Evolutionary conservation across 768 basidiomycete genomes (phyloP), one percentile per base, ranked within the genome.

Genomic region (Fomitopsis pulvina): DNA sequence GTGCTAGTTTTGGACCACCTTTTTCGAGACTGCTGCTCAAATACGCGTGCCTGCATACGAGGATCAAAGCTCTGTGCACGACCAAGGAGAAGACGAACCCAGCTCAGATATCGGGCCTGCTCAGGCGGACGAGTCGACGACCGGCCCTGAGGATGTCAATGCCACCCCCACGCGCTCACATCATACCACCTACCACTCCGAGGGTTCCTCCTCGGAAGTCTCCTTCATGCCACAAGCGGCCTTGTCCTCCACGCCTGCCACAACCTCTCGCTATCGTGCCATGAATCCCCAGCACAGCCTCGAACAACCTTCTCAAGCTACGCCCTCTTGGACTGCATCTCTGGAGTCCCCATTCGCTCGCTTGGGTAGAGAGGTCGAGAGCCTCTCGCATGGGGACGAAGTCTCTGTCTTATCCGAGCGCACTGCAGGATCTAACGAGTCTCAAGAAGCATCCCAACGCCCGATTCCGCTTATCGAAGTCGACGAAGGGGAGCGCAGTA

Each of bases 1-100:
- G 34, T 14, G 18, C 10, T 59, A 95, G 94, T 97, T 97, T 65
- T 98, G 95, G 94, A 85, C 85, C 3, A 86, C 89, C 0, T 98
- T 99, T 74, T 97, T 93, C 62, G 93, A 97, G 61, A 81, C 87
- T 52, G 92, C 93, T 8, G 94, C 95, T 3, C 85, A 91, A 58
- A 85, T 92, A 25, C 81, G 84, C 34, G 85, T 93, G 39, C 83
- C 86, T 3, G 81, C 80, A 1, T 81, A 75, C 28, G 89, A 82
- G 12, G 84, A 89, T 49, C 75, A 80, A 51, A 79, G 51, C 29
- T 41, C 60, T 2, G 37, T 49, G 10, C 52, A 62, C 6, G 66
- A 66, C 8, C 45, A 51, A 4, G 30, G 53, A 29, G 50, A 54
- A 25, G 50, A 55, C 20, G 47, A 51, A 14, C 24, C 41, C 41